Conservation (phyloP, 441 rosid species). For the Viola pubescens region DNA sequence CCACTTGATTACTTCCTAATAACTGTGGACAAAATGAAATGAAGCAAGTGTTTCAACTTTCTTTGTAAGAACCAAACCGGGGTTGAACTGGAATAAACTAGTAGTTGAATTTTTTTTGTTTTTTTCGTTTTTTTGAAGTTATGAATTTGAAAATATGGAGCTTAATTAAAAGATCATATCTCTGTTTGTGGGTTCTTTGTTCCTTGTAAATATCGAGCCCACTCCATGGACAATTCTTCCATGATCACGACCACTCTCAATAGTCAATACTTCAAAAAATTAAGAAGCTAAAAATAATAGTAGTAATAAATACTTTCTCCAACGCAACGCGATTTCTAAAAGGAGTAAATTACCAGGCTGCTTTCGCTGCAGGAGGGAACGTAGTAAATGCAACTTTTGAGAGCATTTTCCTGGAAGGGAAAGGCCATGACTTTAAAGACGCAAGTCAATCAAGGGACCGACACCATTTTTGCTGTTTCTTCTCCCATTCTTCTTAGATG, state of each 20-base stretch:
- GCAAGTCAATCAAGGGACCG: too few species aligned
- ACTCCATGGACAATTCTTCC: neutral
- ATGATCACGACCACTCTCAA: neutral
- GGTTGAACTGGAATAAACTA: too few species aligned
- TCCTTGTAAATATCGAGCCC: neutral
- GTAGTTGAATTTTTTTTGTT: too few species aligned
- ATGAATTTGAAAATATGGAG: too few species aligned
- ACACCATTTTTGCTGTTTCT: neutral
- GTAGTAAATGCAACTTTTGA: neutral
- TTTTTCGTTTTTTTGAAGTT: too few species aligned
- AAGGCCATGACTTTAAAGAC: neutral
- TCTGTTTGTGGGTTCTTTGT: neutral
- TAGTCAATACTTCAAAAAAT: neutral
- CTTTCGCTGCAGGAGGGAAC: neutral
- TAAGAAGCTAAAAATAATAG: neutral
- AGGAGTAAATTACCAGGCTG: neutral
- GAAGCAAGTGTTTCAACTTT: too few species aligned
- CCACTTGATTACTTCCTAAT: too few species aligned
- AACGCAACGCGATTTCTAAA: neutral
- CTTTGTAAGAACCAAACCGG: too few species aligned
- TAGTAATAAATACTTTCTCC: neutral
- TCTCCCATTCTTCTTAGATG: too few species aligned
- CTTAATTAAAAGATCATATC: neutral
- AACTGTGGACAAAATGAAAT: too few species aligned
- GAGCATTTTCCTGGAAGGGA: neutral